Evolutionary conservation across 495 filamentous ascomycete species (phyloP).

Genomic region (Neurospora africana): DNA sequence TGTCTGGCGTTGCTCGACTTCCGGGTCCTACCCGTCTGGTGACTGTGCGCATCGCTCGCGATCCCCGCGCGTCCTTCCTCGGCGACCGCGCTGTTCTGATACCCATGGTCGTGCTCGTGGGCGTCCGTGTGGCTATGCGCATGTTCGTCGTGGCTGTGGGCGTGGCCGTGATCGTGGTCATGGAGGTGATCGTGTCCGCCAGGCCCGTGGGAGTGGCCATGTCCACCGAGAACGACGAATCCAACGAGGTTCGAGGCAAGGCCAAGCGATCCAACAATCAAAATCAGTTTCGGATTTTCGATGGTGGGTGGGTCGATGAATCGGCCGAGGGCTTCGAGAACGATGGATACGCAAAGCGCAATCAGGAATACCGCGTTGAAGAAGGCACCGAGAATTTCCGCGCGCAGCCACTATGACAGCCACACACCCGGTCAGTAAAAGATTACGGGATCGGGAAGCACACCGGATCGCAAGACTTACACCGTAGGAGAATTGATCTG

Average conservation of each 20-base stretch:
- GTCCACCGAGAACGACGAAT: slow-evolving; percentile 82
- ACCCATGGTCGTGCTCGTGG: slow-evolving; percentile 28
- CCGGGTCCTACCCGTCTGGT: slow-evolving; percentile 17
- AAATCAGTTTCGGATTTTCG: slow-evolving; percentile 68
- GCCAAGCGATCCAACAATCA: slow-evolving; percentile 77
- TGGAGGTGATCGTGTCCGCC: slow-evolving; percentile 38
- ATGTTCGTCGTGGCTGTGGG: slow-evolving; percentile 45
- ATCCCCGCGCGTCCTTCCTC: slow-evolving; percentile 19
- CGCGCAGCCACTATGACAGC: slow-evolving; percentile 62
- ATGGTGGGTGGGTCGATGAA: slow-evolving; percentile 84
- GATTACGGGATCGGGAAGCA: background rate
- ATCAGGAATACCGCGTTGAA: slow-evolving; percentile 97
- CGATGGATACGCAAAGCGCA: slow-evolving; percentile 88
- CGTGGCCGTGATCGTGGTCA: slow-evolving; percentile 56
- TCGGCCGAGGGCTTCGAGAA: slow-evolving; percentile 84
- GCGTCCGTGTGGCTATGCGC: slow-evolving; percentile 56
- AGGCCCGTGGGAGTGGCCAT: slow-evolving; percentile 72
- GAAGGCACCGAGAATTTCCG: slow-evolving; percentile 92
- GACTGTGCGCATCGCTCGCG: slow-evolving; percentile 3
- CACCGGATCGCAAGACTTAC: slow-evolving; percentile 38
- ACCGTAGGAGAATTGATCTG: slow-evolving; percentile 87
- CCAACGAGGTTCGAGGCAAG: slow-evolving; percentile 87
- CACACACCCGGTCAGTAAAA: background rate
- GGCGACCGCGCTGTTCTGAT: slow-evolving; percentile 16
- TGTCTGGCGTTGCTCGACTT: slow-evolving; percentile 42